These are phyloP conservation scores for Yamadazyma membranifaciens DNA, from an alignment of 1,139 yeast genomes.

Conservation along the genomic window DNA sequence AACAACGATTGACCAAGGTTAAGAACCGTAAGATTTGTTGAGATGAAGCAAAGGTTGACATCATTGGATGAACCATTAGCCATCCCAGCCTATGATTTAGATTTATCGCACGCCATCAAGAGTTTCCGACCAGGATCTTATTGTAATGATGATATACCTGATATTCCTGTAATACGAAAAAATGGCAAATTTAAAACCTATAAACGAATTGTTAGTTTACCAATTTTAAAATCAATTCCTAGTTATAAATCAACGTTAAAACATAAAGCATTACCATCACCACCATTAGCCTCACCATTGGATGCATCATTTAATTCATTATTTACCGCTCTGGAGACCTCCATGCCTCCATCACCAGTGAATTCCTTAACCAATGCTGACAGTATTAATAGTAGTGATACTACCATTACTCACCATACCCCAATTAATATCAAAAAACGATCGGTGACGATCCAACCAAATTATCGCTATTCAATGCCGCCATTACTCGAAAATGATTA, in stretches of 20 bases:
- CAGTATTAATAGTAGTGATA: neutral
- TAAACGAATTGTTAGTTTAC: constrained; percentile 25
- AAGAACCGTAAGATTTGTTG: neutral
- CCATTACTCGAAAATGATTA: constrained; percentile 8
- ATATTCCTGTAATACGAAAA: constrained; percentile 27
- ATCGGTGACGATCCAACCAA: constrained; percentile 7
- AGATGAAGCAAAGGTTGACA: constrained; percentile 24
- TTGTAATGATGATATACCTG: constrained; percentile 31
- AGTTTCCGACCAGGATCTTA: constrained; percentile 28
- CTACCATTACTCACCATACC: neutral
- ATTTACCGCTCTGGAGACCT: neutral
- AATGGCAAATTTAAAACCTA: constrained; percentile 24
- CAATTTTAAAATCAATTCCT: constrained; percentile 10
- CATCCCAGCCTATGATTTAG: constrained; percentile 22
- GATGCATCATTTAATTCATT: no score
- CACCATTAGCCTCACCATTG: constrained; percentile 19
- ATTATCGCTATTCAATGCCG: constrained; percentile 10
- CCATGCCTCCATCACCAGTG: neutral
- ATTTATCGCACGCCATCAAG: constrained; percentile 29
- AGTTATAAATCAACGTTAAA: neutral
- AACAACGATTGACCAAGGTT: neutral
- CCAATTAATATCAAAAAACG: neutral
- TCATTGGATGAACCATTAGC: constrained; percentile 24
- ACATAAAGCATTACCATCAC: constrained; percentile 16
- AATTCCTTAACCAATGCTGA: neutral